Base-by-base conservation (phyloP, 1,139 yeast species). In the Blastobotrys raffinosifermentans region DNA sequence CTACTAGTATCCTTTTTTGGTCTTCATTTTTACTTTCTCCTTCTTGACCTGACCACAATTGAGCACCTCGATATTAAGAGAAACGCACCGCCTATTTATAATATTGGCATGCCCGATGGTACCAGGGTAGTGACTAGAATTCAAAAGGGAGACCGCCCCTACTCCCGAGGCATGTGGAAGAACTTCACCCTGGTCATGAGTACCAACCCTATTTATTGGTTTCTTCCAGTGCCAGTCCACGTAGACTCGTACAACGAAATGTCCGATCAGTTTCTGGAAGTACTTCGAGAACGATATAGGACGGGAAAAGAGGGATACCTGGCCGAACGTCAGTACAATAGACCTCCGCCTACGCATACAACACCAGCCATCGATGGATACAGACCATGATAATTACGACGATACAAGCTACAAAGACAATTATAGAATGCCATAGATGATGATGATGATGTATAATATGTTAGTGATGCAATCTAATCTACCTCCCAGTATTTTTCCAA, bases 401-500 rank as follows among this genome's bases (percentile, higher is more conserved):
- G n/a, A n/a, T n/a, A n/a, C n/a, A n/a, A n/a, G n/a, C n/a, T n/a
- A n/a, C n/a, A n/a, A n/a, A n/a, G 5, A 23, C 27, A 23, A 10
- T 15, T 13, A 15, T 23, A 23, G 27, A 15, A 11, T 11, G 13
- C 27, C 27, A 10, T 23, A 25, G 5, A 14, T 5, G 16, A 26
- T 7, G 30, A n/a, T 26, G 10, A 26, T n/a, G n/a, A n/a, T n/a
- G n/a, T n/a, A n/a, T n/a, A n/a, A n/a, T n/a, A n/a, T n/a, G n/a
- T n/a, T n/a, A n/a, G n/a, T n/a, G n/a, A n/a, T n/a, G n/a, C n/a
- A n/a, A n/a, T n/a, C 11, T 25, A 38, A 10, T 42, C 45, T 4
- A 37, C 45, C 18, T 52, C 49, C 41, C 51, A 43, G 20, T 76
- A 73, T 47, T 70, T 73, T 49, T 77, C 75, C 40, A 85, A 61